Conservation (phyloP, 164 flowering plant species). For the Paratinospora sagittata region DNA sequence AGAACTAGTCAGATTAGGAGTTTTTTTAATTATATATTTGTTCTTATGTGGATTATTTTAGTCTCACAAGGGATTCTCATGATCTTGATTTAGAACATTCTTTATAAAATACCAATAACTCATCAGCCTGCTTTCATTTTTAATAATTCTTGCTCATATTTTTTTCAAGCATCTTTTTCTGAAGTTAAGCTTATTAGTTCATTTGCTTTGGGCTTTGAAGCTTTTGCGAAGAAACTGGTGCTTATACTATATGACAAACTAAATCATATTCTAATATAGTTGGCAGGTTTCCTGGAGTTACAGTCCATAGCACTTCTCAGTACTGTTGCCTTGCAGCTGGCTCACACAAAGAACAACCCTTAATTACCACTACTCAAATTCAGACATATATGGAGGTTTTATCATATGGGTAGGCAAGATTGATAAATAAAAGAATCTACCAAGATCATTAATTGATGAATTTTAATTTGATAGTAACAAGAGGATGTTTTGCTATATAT, state of each 20-base stretch:
- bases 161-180: conserved; percentile 3
- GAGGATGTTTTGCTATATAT: too few species aligned
- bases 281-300: not conserved
- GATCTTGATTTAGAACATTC: conserved; percentile 6
- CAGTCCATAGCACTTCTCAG: not conserved
- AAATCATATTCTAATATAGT: not conserved
- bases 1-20: conserved; percentile 7
- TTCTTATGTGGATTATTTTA: not conserved
- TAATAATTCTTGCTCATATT: not conserved
- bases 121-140: not conserved
- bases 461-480: too few species aligned
- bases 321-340: not conserved
- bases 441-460: too few species aligned
- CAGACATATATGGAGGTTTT: too few species aligned
- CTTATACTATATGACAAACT: conserved; percentile 1
- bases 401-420: too few species aligned
- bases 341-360: not conserved
- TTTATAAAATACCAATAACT: not conserved
- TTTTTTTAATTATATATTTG: not conserved
- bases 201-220: conserved; percentile 6
- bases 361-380: not conserved
- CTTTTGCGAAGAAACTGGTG: conserved; percentile 7
- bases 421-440: too few species aligned
- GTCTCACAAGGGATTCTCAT: conserved; percentile 10
- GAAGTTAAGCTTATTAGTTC: not conserved